Percentiles rank a stretch among this genome's conserved stretches.
phyloP scores from a whole-genome alignment of 192 early-diverging fungal genomes.

The Backusella macrospora region DNA sequence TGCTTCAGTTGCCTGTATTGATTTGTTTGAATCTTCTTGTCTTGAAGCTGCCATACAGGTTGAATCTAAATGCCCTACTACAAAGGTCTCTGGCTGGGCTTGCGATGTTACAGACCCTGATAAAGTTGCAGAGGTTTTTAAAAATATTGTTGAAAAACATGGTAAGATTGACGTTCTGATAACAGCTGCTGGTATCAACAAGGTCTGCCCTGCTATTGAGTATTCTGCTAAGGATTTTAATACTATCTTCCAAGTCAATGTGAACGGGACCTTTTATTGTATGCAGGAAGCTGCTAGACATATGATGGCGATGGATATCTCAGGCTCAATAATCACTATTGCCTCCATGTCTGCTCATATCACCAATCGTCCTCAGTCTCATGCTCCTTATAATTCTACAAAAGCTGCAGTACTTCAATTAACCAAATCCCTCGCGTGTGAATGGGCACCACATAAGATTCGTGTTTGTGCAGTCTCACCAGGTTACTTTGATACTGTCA shows the following conservation, averaged over 20 bases:
- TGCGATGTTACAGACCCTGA: conserved; percentile 40
- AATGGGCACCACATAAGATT: conserved; percentile 47
- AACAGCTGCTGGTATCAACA: conserved; percentile 41
- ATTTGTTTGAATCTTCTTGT: conserved; percentile 24
- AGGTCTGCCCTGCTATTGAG: conserved; percentile 36
- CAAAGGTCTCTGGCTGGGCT: conserved; percentile 37
- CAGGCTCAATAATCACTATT: conserved; percentile 45
- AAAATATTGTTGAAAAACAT: conserved; percentile 34
- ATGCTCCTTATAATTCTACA: conserved; percentile 50
- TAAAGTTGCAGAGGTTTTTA: conserved; percentile 32
- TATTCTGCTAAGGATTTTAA: conserved; percentile 32
- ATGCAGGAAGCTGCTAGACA: conserved; percentile 41
- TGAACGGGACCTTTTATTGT: conserved; percentile 42
- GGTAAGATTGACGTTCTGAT: conserved; percentile 39
- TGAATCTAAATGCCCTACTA: conserved; percentile 15
- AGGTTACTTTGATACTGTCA: conserved; percentile 45
- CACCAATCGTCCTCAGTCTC: conserved; percentile 40
- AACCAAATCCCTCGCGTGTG: conserved; percentile 49
- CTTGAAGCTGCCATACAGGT: conserved; percentile 19
- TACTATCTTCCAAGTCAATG: conserved; percentile 40
- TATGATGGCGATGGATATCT: conserved; percentile 32
- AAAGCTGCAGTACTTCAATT: conserved; percentile 48
- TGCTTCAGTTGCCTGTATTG: conserved; percentile 43
- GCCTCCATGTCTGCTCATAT: conserved; percentile 45
- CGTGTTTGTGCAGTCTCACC: conserved; percentile 45